A percentile compares a stretch with the other conserved stretches of the same genome.
Evolutionary conservation across 208 protist species (phyloP).

Genomic region (Crithidia acanthocephali): DNA sequence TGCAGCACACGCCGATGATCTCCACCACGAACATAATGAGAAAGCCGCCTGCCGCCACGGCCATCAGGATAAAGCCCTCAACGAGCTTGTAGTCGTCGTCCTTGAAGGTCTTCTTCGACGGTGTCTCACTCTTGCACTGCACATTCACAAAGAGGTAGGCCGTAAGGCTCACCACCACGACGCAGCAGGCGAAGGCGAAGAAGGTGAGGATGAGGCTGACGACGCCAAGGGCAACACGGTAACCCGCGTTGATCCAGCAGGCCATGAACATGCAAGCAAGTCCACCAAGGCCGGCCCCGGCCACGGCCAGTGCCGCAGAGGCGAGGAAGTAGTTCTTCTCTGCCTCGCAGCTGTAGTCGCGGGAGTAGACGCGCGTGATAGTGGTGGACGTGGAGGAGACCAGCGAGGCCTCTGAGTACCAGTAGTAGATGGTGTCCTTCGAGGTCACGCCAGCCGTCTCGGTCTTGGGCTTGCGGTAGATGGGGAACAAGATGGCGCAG

Average conservation of each 20-base stretch:
- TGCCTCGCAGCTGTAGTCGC: constrained; percentile 3
- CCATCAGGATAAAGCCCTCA: constrained; percentile 37
- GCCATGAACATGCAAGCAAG: constrained; percentile 20
- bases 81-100: constrained; percentile 29
- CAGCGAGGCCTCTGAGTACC: constrained; percentile 8
- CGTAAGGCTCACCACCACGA: constrained; percentile 12
- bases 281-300: constrained; percentile 16
- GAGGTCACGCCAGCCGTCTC: neutral
- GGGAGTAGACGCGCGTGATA: constrained; percentile 10
- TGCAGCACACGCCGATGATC: constrained; percentile 15
- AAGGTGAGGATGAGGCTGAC: constrained; percentile 18
- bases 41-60: constrained; percentile 31
- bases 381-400: neutral
- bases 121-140: neutral
- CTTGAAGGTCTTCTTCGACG: constrained; percentile 11
- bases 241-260: constrained; percentile 15
- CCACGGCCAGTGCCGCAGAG: constrained; percentile 6
- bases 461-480: constrained; percentile 3
- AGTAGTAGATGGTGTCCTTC: constrained; percentile 14
- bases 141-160: constrained; percentile 6
- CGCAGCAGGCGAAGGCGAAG: constrained; percentile 22
- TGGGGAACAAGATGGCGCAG: constrained; percentile 16
- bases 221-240: constrained; percentile 7
- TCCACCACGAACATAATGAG: constrained; percentile 21
- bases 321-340: constrained; percentile 10